Evolutionary conservation across 2,329 filamentous ascomycete genomes (phyloP).

Genomic region (Sphaerulina musiva): DNA sequence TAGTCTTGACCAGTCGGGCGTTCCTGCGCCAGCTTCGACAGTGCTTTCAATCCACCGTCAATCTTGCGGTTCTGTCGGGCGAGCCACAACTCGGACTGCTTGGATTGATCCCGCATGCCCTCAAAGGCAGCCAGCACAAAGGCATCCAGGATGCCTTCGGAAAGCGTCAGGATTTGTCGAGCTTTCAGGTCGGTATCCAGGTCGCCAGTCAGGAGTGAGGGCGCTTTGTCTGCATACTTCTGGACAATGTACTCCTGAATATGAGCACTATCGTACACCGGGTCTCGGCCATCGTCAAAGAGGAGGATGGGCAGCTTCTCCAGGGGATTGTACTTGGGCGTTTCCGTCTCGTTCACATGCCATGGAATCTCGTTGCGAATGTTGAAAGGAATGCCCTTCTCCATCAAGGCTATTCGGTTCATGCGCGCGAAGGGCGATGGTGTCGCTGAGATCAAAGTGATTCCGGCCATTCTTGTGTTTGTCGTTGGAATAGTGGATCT

Average conservation of each 20-base stretch:
- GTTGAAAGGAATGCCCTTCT: slow-evolving; percentile 18
- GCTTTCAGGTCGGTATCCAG: slow-evolving; percentile 15
- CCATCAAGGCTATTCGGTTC: slow-evolving; percentile 20
- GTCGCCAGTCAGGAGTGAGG: slow-evolving; percentile 16
- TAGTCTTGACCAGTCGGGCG: slow-evolving; percentile 7
- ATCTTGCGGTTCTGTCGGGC: slow-evolving; percentile 18
- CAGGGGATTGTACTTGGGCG: slow-evolving; percentile 18
- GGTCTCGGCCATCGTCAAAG: slow-evolving; percentile 16
- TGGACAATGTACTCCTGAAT: slow-evolving; percentile 21
- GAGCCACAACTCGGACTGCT: slow-evolving; percentile 12
- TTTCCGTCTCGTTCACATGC: slow-evolving; percentile 16
- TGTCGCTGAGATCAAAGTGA: slow-evolving; percentile 19
- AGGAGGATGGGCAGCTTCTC: slow-evolving; percentile 22
- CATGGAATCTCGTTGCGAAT: slow-evolving; percentile 17
- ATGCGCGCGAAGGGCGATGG: slow-evolving; percentile 21
- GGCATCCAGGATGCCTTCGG: slow-evolving; percentile 19
- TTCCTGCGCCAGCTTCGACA: slow-evolving; percentile 11
- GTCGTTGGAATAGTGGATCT: neutral
- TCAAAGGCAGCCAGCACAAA: slow-evolving; percentile 20
- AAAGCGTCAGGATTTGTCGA: slow-evolving; percentile 14
- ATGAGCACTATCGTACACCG: slow-evolving; percentile 20
- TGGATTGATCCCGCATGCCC: slow-evolving; percentile 10
- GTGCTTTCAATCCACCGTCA: slow-evolving; percentile 16
- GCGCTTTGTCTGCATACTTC: slow-evolving; percentile 15
- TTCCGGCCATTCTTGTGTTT: neutral